phyloP scores from a whole-genome alignment of 208 protist genomes.

The Leishmania tropica region DNA sequence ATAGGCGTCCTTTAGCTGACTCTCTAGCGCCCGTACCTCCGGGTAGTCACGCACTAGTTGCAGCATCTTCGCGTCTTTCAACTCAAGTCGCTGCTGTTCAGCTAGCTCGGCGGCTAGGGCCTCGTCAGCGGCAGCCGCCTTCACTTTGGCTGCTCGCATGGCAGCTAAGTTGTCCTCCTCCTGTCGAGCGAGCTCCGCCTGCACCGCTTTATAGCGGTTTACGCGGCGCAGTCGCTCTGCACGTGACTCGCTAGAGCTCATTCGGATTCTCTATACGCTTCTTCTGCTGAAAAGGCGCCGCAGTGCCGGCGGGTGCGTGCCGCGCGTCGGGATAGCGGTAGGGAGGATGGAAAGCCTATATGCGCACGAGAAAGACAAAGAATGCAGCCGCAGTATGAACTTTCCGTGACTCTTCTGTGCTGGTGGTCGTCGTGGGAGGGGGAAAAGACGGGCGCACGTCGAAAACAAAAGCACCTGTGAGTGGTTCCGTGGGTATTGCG shows the following conservation, averaged over 20 bases:
- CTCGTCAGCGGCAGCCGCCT: slow-evolving; percentile 63
- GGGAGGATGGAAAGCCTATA: neutral
- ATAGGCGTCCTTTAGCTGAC: slow-evolving; percentile 74
- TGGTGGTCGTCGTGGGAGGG: neutral
- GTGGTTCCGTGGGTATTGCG: neutral
- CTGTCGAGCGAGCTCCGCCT: slow-evolving; percentile 81
- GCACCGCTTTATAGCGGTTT: slow-evolving; percentile 86
- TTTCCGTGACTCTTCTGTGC: neutral
- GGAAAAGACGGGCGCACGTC: neutral
- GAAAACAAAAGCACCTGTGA: neutral
- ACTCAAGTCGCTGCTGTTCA: slow-evolving; percentile 70
- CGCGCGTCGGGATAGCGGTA: neutral
- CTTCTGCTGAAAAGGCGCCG: neutral
- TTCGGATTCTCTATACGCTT: neutral
- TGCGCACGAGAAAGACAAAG: neutral
- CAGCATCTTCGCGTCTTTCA: slow-evolving; percentile 89
- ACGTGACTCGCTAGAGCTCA: slow-evolving; percentile 47
- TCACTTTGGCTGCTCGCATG: slow-evolving; percentile 47
- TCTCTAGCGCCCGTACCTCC: slow-evolving; percentile 80
- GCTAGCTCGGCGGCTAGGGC: slow-evolving; percentile 79
- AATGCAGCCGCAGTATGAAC: neutral
- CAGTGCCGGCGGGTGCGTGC: neutral
- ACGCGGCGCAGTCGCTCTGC: slow-evolving; percentile 85
- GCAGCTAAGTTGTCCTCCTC: slow-evolving; percentile 74
- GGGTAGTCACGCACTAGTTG: slow-evolving; percentile 81